A percentile compares a stretch with the other conserved stretches of the same genome.
Conservation (phyloP, 2,329 filamentous ascomycete genomes). For the Neofusicoccum laricinum region DNA sequence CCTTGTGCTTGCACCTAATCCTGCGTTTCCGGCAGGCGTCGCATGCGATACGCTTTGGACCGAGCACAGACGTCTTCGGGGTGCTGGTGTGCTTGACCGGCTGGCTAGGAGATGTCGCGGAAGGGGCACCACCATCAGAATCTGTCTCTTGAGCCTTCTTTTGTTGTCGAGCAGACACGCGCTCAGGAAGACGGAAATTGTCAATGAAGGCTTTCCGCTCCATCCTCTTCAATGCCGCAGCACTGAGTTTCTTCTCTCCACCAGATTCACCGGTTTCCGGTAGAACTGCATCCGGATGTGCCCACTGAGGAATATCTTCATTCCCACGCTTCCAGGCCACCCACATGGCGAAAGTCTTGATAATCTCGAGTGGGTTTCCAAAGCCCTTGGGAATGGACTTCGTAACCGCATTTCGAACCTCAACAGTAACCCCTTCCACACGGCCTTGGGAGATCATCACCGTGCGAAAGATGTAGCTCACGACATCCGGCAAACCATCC, state of each 20-base stretch:
- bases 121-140: neutral
- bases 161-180: slow-evolving; percentile 38
- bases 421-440: slow-evolving; percentile 59
- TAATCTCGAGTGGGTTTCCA: slow-evolving; percentile 59
- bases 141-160: slow-evolving; percentile 22
- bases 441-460: slow-evolving; percentile 60
- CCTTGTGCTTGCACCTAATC: slow-evolving; percentile 63
- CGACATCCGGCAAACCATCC: slow-evolving; percentile 57
- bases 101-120: neutral
- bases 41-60: slow-evolving; percentile 60
- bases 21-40: slow-evolving; percentile 61
- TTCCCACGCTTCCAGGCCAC: slow-evolving; percentile 67
- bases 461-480: slow-evolving; percentile 61
- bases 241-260: slow-evolving; percentile 54
- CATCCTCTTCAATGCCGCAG: slow-evolving; percentile 53
- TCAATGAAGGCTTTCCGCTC: slow-evolving; percentile 52
- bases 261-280: slow-evolving; percentile 35
- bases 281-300: slow-evolving; percentile 55
- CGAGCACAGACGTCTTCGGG: slow-evolving; percentile 57
- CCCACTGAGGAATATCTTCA: slow-evolving; percentile 61
- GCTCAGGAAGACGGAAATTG: slow-evolving; percentile 41
- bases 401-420: slow-evolving; percentile 58
- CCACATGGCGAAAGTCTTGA: slow-evolving; percentile 62
- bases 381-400: slow-evolving; percentile 62
- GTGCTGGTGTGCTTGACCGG: slow-evolving; percentile 45